Conservation (phyloP, 192 early-diverging fungal genomes). For the Nowakowskiella sp. region DNA sequence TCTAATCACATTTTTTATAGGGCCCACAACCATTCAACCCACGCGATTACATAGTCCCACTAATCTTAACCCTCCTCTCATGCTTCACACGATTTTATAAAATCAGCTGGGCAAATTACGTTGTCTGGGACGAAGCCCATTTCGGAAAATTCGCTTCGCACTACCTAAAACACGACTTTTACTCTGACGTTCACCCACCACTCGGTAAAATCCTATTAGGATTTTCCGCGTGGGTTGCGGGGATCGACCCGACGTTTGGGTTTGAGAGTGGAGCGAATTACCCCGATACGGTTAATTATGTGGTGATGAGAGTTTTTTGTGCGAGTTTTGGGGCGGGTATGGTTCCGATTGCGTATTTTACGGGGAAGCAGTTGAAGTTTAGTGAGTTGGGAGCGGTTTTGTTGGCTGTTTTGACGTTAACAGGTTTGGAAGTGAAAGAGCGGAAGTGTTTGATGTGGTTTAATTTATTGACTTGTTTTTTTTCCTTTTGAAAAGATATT, state of each 20-base stretch:
- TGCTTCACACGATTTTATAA: conserved; percentile 9
- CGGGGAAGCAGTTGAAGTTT: conserved; percentile 66
- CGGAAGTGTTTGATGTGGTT: not conserved
- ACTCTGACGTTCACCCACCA: conserved; percentile 97
- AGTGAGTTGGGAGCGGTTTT: conserved; percentile 59
- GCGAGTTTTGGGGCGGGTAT: conserved; percentile 81
- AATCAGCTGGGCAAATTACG: conserved; percentile 6
- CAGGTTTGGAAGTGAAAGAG: conserved; percentile 38
- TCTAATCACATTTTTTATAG: too few species aligned
- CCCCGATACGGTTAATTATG: conserved; percentile 73
- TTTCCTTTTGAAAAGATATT: conserved; percentile 38
- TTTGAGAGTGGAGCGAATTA: conserved; percentile 77
- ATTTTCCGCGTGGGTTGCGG: conserved; percentile 69
- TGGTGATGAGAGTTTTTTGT: conserved; percentile 81
- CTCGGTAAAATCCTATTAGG: conserved; percentile 94
- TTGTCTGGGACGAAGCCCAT: conserved; percentile 50
- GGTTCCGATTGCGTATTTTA: conserved; percentile 86
- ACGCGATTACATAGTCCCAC: not conserved
- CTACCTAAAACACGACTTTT: conserved; percentile 90
- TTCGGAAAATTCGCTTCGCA: conserved; percentile 83
- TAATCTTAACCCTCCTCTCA: conserved; percentile 1
- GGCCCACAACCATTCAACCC: too few species aligned
- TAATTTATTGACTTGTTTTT: conserved; percentile 3
- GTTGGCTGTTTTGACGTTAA: conserved; percentile 71
- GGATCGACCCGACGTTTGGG: conserved; percentile 78